Evolutionary conservation across 441 rosid species (phyloP).

Genomic region (Brassica hybrid): DNA sequence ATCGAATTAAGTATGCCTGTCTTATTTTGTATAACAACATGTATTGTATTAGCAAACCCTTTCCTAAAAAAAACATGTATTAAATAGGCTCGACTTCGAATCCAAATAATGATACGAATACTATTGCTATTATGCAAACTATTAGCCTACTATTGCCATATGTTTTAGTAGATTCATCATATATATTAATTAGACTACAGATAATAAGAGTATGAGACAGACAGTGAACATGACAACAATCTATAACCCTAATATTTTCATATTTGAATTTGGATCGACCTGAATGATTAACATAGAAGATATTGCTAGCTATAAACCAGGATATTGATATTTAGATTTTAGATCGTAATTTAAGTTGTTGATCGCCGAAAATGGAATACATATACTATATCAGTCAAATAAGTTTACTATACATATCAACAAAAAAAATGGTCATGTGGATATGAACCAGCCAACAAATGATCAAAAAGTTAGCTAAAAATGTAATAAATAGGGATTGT

Average conservation of each 20-base stretch:
- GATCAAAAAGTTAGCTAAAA: background rate
- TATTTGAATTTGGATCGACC: background rate
- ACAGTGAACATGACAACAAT: background rate
- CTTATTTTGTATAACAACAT: background rate
- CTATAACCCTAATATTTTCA: background rate
- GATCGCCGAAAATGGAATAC: background rate
- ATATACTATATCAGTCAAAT: background rate
- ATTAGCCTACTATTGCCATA: background rate
- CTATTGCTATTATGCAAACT: background rate
- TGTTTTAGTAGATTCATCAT: background rate
- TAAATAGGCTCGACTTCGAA: background rate
- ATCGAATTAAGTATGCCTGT: background rate
- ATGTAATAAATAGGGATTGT: background rate
- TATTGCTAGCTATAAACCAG: background rate
- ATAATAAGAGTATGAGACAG: too few relatives aligned
- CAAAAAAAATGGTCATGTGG: too few relatives aligned
- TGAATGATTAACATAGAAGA: background rate
- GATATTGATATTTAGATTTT: background rate
- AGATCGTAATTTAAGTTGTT: background rate
- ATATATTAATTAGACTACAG: too few relatives aligned
- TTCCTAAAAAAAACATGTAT: background rate
- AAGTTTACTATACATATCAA: too few relatives aligned
- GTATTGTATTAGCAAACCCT: background rate
- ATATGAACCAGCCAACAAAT: too few relatives aligned
- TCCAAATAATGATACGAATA: background rate